Conservation (phyloP, 1,284 basidiomycete species). For the Microbotryum saponariae region DNA sequence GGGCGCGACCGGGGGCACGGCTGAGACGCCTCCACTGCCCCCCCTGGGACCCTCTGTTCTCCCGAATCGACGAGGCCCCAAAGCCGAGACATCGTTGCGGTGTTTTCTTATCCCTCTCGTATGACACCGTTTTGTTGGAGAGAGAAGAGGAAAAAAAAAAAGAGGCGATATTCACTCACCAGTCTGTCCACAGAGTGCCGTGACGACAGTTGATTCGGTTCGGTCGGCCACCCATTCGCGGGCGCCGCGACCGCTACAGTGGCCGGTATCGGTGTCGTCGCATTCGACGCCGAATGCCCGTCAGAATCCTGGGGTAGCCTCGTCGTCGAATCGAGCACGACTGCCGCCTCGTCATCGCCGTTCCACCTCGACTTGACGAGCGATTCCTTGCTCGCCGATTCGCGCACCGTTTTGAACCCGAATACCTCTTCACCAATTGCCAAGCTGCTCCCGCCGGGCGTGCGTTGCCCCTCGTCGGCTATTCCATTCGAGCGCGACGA, state of each 20-base stretch:
- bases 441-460: constrained; percentile 24
- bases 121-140: neutral
- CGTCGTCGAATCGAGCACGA: too few species aligned
- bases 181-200: neutral
- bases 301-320: too few species aligned
- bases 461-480: constrained; percentile 20
- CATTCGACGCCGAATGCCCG: too few species aligned
- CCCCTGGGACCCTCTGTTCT: too few species aligned
- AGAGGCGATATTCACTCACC: neutral
- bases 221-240: constrained; percentile 8
- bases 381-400: constrained; percentile 11
- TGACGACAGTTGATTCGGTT: neutral
- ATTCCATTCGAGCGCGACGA: too few species aligned
- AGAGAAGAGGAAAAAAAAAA: neutral
- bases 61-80: neutral
- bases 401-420: constrained; percentile 19
- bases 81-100: neutral
- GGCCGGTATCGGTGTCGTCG: too few species aligned
- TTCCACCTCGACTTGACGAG: constrained; percentile 10
- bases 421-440: constrained; percentile 31
- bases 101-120: neutral
- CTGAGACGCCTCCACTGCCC: too few species aligned
- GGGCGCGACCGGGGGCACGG: too few species aligned
- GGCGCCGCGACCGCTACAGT: neutral
- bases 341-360: constrained; percentile 1